These are phyloP conservation scores for Trametes villosa DNA, from an alignment of 768 basidiomycete genomes.

Conservation along the genomic window DNA sequence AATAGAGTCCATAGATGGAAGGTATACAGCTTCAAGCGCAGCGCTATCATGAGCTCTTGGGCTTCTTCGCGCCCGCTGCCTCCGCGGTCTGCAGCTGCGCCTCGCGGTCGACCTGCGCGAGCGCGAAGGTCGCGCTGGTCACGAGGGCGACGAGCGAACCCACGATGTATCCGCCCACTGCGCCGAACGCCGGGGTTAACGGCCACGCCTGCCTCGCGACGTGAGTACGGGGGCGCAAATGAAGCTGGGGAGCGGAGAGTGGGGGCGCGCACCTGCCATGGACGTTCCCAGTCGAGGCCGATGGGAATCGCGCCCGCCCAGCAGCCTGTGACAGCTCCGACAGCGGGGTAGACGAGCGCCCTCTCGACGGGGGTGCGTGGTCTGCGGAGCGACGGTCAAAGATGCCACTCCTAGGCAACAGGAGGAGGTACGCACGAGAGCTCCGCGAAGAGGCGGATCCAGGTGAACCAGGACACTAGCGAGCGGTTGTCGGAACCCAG, in stretches of 20 bases:
- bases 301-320: slow-evolving; percentile 87
- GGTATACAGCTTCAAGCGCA: neutral
- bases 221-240: slow-evolving; percentile 8
- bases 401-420: neutral
- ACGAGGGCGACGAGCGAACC: slow-evolving; percentile 61
- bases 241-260: neutral
- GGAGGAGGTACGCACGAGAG: slow-evolving; percentile 78
- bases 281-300: slow-evolving; percentile 94
- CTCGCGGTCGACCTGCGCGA: slow-evolving; percentile 28
- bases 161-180: slow-evolving; percentile 67
- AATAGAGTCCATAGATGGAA: slow-evolving; percentile 11
- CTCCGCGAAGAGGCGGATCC: slow-evolving; percentile 83
- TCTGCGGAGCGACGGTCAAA: slow-evolving; percentile 37
- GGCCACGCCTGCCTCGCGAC: slow-evolving; percentile 71
- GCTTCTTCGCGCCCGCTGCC: neutral
- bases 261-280: slow-evolving; percentile 81
- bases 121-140: slow-evolving; percentile 39
- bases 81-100: slow-evolving; percentile 1
- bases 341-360: slow-evolving; percentile 76
- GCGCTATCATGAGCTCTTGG: slow-evolving; percentile 9
- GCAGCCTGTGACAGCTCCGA: slow-evolving; percentile 72
- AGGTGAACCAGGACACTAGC: slow-evolving; percentile 61
- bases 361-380: slow-evolving; percentile 72
- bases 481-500: slow-evolving; percentile 42
- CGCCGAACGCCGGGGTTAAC: slow-evolving; percentile 74